Evolutionary conservation across 2,329 filamentous ascomycete genomes (phyloP).

Genomic region (Pseudogymnoascus sp.): DNA sequence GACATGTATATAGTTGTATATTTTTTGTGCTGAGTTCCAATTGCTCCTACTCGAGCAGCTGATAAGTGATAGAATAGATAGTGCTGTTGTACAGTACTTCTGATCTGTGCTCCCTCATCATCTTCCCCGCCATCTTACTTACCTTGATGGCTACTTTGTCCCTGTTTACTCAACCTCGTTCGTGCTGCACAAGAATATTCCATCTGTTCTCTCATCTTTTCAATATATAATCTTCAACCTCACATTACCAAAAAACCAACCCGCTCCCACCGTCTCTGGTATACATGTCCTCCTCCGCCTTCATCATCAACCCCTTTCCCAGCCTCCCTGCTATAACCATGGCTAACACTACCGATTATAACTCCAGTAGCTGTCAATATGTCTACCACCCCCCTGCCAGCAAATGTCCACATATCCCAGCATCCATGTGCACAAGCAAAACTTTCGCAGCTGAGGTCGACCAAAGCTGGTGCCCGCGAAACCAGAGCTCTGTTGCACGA

Average conservation of each 20-base stretch:
- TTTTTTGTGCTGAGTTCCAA: background rate
- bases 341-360: constrained; percentile 4
- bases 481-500: constrained; percentile 80
- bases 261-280: background rate
- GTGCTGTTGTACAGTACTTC: background rate
- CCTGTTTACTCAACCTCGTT: background rate
- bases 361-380: background rate
- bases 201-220: background rate
- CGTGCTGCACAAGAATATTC: background rate
- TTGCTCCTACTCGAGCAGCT: background rate
- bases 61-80: constrained; percentile 1
- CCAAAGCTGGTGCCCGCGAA: constrained; percentile 60
- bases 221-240: background rate
- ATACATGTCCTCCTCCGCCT: background rate
- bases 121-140: background rate
- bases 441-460: constrained; percentile 79
- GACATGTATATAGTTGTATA: background rate
- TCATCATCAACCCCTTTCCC: background rate
- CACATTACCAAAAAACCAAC: background rate
- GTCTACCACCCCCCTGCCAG: constrained; percentile 35
- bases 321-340: constrained; percentile 3
- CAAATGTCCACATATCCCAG: constrained; percentile 67
- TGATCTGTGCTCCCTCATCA: background rate
- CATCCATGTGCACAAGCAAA: constrained; percentile 86
- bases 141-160: background rate